Evolutionary conservation across 371 early-diverging fungal species (phyloP), one percentile per base, ranked within the genome.

Genomic region (Haplosporangium sp.): DNA sequence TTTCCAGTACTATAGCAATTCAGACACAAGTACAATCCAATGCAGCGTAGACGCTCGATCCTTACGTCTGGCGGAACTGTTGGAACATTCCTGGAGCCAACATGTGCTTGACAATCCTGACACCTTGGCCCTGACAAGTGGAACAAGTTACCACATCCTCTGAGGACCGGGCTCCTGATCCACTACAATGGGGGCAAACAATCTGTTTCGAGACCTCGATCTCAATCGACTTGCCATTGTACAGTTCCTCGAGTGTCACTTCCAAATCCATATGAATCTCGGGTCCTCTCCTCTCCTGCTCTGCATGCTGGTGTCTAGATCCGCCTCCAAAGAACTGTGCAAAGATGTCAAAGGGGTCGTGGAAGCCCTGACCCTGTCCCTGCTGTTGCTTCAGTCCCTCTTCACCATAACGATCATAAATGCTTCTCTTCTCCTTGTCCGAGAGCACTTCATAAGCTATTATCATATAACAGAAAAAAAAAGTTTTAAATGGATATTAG

Each of bases 261-360:
- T 88, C 86, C 8, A 99, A 67, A 21, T 87, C 87, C 59, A 97
- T 83, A n/a, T 81, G 76, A 36, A 94, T 85, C 64, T 92, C 90
- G 4, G 94, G 92, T 5, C 98, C 98, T 69, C 88, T 88, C 11
- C 89, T 83, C 81, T 95, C 94, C 29, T 74, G 81, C 12, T 73
- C 70, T 20, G 71, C 80, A 48, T 81, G 77, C 12, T 73, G 72
- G 56, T 56, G 67, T 38, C 73, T 69, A 37, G 83, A 82, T 18
- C 84, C 84, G 47, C 93, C 93, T 55, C 93, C 95, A 89, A 94
- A 93, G 83, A 94, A 95, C 84, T 96, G 96, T 9, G 92, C 87
- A 81, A 97, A 96, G 59, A 97, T 94, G 83, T 96, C 96, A 80
- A 95, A 95, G 3, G 98, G 96, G 74, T 97, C 93, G 68, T 94